Base-by-base conservation (phyloP, 1,284 basidiomycete species). In the Sphagnurus paluster region DNA sequence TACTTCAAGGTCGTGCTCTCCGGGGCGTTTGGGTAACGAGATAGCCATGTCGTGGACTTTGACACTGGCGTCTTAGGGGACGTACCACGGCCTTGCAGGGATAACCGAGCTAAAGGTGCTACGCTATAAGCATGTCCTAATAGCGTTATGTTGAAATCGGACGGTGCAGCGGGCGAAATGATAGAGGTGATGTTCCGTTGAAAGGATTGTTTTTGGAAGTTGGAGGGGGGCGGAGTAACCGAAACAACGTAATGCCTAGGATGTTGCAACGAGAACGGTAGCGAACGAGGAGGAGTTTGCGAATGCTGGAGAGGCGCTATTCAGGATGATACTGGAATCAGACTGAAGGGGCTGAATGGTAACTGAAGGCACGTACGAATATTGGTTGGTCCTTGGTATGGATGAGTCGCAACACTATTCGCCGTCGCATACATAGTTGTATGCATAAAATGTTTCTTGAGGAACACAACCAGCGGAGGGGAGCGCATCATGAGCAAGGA, bases 31-130 rank as follows among this genome's bases (percentile, higher is more conserved):
- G 46, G 99, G 79, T 9, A 99, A 77, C 44, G 90, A 84, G 1
- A 91, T 92, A 1, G 96, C 90, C 59, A 93, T 86, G 59, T 96
- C 91, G 51, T 98, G 84, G 16, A 96, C 87, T 62, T 92, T 95
- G 16, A 92, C 84, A 36, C 86, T 87, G 56, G 96, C 82, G 59
- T 98, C 96, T 65, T 95, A 94, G 0, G 94, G 96, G 25, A 96
- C 90, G 59, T 99, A 98, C 1, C 99, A 76, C 0, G 96, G 94
- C 4, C 91, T 82, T 44, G 87, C 79, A 0, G 92, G 88, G 32
- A 96, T 90, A 50, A 93, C 77, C 16, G 90, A 85, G 26, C 98
- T 83, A 6, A 99, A 76, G 0, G 90, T 88, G 92, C 87, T 13
- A 99, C 80, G 6, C 91, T 94, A 54, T 92, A 90, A 0, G 94